Base-by-base conservation (phyloP, 768 basidiomycete genomes). In the Boletus bicolor region DNA sequence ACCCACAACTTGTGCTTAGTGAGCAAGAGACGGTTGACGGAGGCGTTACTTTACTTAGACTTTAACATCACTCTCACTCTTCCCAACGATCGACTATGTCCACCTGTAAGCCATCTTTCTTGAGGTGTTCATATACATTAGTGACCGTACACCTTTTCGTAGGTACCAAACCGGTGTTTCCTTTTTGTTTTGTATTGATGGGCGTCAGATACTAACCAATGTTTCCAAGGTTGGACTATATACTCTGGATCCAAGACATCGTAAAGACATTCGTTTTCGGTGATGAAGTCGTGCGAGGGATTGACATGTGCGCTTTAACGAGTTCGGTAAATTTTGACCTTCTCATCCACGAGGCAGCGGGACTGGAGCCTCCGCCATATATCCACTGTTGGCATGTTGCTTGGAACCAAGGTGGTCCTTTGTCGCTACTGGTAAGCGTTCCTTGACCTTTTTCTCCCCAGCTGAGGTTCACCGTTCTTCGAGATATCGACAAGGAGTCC, bases 301-400 rank as follows among this genome's bases (percentile, higher is more conserved):
- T 91, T 12, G 92, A 95, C 62, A 81, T 95, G 93, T 93, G 67
- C 49, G 85, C 48, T 7, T 51, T 12, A 6, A 44, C 6, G 2
- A 30, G 14, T 44, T 34, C 32, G 1, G 11, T 28, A 51, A 14
- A 26, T 26, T n/a, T 37, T 62, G 37, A 38, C 34, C 35, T 14
- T 36, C 44, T 58, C 36, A 51, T 28, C 5, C 2, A 32, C 15
- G 10, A 28, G 21, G 17, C 59, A 92, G 93, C 38, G 96, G 96
- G 21, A 96, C 94, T 8, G 96, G 96, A 0, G 86, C 93, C 7
- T 91, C 91, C 0, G 89, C 84, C 0, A 92, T 98, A 53, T 98
- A 97, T 61, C 87, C 95, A 0, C 75, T 98, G 1, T 76, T 98
- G 0, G 82, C 77, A 0, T 87, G 86, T 60, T 74, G 75, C 2